Base-by-base conservation (phyloP, 2,329 filamentous ascomycete genomes). In the Tolypocladium sp. region DNA sequence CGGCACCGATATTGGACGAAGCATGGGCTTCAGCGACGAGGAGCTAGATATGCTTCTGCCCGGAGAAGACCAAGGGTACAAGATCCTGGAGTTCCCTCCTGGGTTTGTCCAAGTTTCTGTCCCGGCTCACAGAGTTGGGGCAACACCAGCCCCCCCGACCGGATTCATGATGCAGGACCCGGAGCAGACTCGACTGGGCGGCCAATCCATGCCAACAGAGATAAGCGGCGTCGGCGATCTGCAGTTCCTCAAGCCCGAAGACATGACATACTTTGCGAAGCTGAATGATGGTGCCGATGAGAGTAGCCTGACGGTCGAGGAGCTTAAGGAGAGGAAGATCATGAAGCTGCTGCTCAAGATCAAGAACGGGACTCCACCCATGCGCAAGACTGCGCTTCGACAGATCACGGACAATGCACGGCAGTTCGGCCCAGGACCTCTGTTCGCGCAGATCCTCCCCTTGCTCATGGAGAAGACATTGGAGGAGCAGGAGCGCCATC, bases 161-260 rank as follows among this genome's bases (percentile, higher is more conserved):
- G 94, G 94, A 2, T 99, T 97, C 77, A 94, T 96, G 88, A 96
- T 97, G 86, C 94, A 97, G 71, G 92, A 99, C 65, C 90, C 92
- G 10, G 92, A 95, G 65, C 92, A 90, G 70, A 86, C 87, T 61
- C 85, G 91, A 63, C 79, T 90, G 56, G 85, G 93, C 69, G 91
- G 92, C 65, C 96, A 95, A 76, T 91, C 95, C 66, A 85, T 97
- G 68, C 91, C 93, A 10, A 96, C 91, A 4, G 93, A 97, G 70
- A 97, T 99, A 42, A 92, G 94, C 4, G 94, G 94, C 44, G 92
- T 99, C 56, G 92, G 92, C 44, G 94, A 99, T 72, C 77, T 99
- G 57, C 92, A 97, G 66, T 99, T 97, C 73, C 96, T 99, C 82
- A 99, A 99, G 77, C 86, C 92, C 1, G 94, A 99, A 73, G 94